Evolutionary conservation across 1,139 yeast genomes (phyloP).

Genomic region (Saccharomyces hybrid): DNA sequence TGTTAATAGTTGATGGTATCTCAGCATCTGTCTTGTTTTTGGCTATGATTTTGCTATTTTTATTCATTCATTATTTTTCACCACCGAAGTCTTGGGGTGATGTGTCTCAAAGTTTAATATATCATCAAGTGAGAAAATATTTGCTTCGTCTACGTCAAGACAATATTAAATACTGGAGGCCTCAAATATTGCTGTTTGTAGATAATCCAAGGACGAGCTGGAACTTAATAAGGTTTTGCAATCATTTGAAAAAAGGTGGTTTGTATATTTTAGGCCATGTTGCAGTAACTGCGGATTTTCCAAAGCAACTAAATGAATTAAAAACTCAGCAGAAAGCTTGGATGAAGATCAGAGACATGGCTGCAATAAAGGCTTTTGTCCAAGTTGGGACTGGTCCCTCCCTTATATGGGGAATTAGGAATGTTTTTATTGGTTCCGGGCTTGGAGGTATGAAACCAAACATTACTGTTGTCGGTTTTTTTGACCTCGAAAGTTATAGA

Average conservation of each 20-base stretch:
- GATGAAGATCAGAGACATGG: slow-evolving; percentile 69
- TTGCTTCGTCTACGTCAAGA: slow-evolving; percentile 74
- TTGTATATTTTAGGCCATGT: slow-evolving; percentile 89
- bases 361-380: slow-evolving; percentile 82
- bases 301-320: slow-evolving; percentile 57
- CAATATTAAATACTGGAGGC: slow-evolving; percentile 96
- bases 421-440: slow-evolving; percentile 86
- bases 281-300: slow-evolving; percentile 49
- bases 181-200: slow-evolving; percentile 78
- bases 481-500: slow-evolving; percentile 38
- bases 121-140: slow-evolving; percentile 93
- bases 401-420: slow-evolving; percentile 92
- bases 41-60: slow-evolving; percentile 56
- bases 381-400: slow-evolving; percentile 86
- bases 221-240: slow-evolving; percentile 90
- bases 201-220: slow-evolving; percentile 89
- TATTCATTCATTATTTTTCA: slow-evolving; percentile 77
- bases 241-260: slow-evolving; percentile 91
- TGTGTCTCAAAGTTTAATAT: slow-evolving; percentile 86
- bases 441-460: slow-evolving; percentile 97
- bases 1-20: slow-evolving; percentile 89
- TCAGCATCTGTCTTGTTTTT: slow-evolving; percentile 74
- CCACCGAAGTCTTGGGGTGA: slow-evolving; percentile 98
- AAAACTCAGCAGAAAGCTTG: slow-evolving; percentile 72
- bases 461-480: slow-evolving; percentile 84